Evolutionary conservation across 2,329 filamentous ascomycete species (phyloP).

Genomic region (Alternaria conjuncta): DNA sequence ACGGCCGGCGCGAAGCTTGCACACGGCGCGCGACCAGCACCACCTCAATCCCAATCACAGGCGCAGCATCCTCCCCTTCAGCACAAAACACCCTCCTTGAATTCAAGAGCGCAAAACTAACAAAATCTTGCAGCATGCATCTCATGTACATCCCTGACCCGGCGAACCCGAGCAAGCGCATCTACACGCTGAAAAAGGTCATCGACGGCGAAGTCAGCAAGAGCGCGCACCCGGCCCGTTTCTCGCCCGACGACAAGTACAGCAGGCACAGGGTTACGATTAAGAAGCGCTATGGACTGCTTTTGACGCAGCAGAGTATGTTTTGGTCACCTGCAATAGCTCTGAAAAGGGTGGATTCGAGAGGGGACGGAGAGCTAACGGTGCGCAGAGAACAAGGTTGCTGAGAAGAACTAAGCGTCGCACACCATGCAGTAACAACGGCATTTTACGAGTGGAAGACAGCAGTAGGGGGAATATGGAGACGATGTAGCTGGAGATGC

Average conservation of each 20-base stretch:
- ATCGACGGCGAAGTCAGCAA: constrained; percentile 84
- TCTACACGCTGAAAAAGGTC: constrained; percentile 96
- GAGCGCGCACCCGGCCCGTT: constrained; percentile 93
- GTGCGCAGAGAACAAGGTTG: constrained; percentile 34
- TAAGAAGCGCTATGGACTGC: constrained; percentile 89
- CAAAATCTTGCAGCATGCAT: constrained; percentile 61
- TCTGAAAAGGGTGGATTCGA: too few relatives aligned
- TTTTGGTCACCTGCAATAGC: too few relatives aligned
- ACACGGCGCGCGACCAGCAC: not conserved
- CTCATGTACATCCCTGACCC: constrained; percentile 85
- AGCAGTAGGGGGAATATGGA: not conserved
- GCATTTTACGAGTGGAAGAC: not conserved
- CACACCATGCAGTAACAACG: not conserved
- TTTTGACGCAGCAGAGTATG: constrained; percentile 78
- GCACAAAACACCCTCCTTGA: too few relatives aligned
- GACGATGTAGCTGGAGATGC: not conserved
- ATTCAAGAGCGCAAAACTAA: not conserved
- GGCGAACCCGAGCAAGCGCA: constrained; percentile 73
- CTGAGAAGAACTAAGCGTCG: constrained; percentile 16
- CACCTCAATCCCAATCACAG: not conserved
- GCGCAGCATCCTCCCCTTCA: not conserved
- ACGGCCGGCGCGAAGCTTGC: not conserved
- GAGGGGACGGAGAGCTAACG: too few relatives aligned
- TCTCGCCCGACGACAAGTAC: constrained; percentile 99
- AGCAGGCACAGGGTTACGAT: constrained; percentile 90